Percentiles rank a stretch among this genome's conserved stretches.
phyloP scores from a whole-genome alignment of 1,284 basidiomycete genomes.

The Anthracocystis setariae region DNA sequence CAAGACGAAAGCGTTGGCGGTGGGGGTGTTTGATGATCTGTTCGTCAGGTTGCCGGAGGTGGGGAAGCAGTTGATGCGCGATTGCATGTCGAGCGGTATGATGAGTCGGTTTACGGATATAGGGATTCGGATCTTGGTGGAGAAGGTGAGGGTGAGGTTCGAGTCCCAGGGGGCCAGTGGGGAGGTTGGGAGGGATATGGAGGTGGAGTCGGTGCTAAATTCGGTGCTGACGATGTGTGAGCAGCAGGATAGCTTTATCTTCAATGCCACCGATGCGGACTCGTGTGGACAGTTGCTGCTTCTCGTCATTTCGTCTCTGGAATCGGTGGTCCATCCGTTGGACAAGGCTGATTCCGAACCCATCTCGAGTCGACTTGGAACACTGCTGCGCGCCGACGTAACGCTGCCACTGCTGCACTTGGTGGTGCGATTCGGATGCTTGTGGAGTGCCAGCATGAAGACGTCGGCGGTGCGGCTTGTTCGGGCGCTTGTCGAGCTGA shows the following conservation, averaged over 20 bases:
- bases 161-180: not conserved
- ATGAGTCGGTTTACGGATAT: slow-evolving; percentile 38
- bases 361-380: not conserved
- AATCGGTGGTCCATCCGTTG: not conserved
- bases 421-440: slow-evolving; percentile 37
- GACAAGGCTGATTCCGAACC: not conserved
- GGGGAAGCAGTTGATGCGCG: slow-evolving; percentile 40
- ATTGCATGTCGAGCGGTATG: slow-evolving; percentile 32
- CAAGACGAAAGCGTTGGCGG: slow-evolving; percentile 38
- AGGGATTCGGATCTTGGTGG: slow-evolving; percentile 36
- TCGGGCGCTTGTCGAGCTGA: slow-evolving; percentile 23
- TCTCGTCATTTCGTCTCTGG: slow-evolving; percentile 23
- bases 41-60: slow-evolving; percentile 32
- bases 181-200: not conserved
- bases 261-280: slow-evolving; percentile 45
- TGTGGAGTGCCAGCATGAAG: slow-evolving; percentile 34
- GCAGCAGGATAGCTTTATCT: slow-evolving; percentile 35
- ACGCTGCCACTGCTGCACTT: slow-evolving; percentile 34
- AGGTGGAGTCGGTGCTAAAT: slow-evolving; percentile 19
- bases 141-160: slow-evolving; percentile 18
- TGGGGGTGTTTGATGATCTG: slow-evolving; percentile 40
- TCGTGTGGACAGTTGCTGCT: slow-evolving; percentile 30
- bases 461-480: slow-evolving; percentile 15
- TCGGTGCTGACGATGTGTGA: slow-evolving; percentile 40
- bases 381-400: slow-evolving; percentile 3